phyloP scores from a whole-genome alignment of 139 green algal genomes.

The Monoraphidium neglectum region DNA sequence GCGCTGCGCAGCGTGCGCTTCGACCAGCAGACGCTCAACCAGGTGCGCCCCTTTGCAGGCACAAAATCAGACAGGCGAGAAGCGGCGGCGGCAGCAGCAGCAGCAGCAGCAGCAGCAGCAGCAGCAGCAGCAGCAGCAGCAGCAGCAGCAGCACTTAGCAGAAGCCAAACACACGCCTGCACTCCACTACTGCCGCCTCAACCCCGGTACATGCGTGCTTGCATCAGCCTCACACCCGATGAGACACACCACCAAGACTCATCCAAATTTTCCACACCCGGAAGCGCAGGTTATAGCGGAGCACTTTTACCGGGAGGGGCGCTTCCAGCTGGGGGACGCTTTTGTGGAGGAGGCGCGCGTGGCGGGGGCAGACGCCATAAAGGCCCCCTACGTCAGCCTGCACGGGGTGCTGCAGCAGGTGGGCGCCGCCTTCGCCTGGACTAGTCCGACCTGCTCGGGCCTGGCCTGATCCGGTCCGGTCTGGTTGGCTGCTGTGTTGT shows the following conservation, averaged over 20 bases:
- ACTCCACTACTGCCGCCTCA: not conserved
- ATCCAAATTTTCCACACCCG: not conserved
- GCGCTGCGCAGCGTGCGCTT: conserved; percentile 54
- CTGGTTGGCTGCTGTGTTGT: no score
- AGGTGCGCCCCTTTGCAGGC: conserved; percentile 48
- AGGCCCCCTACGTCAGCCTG: conserved; percentile 73
- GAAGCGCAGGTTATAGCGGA: conserved; percentile 77
- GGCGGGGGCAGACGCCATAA: conserved; percentile 42
- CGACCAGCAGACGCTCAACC: conserved; percentile 63
- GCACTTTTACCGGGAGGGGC: conserved; percentile 88
- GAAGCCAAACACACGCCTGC: not conserved
- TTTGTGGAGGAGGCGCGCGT: conserved; percentile 83
- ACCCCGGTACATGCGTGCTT: no score
- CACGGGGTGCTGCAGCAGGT: conserved; percentile 82
- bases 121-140: not conserved
- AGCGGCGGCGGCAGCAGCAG: no score
- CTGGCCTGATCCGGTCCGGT: no score
- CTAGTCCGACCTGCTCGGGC: no score
- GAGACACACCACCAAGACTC: not conserved
- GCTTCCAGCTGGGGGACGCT: conserved; percentile 78
- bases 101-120: not conserved
- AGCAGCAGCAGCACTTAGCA: not conserved
- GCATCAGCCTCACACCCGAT: not conserved
- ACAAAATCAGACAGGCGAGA: no score
- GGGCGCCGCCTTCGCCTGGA: no score